phyloP scores from a whole-genome alignment of 2,329 filamentous ascomycete genomes.

The Magnaporthiopsis rhizophila region DNA sequence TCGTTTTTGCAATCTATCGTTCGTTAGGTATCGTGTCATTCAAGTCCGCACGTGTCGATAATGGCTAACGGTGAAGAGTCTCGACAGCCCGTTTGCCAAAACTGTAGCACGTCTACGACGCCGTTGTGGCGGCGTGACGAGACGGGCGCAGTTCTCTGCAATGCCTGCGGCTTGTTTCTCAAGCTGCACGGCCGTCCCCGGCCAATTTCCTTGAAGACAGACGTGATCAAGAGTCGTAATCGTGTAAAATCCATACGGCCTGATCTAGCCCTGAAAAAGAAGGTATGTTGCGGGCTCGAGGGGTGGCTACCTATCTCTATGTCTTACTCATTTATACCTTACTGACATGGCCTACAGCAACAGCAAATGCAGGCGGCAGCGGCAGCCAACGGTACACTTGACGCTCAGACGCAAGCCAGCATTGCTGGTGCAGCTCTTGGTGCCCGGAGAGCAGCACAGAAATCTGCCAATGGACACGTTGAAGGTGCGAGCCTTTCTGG shows the following conservation, averaged over 20 bases:
- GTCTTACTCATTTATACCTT: not conserved
- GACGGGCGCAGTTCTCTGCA: conserved; percentile 90
- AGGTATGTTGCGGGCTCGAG: conserved; percentile 46
- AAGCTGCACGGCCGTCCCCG: conserved; percentile 92
- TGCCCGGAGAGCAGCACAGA: conserved; percentile 57
- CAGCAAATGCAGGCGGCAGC: conserved; percentile 19
- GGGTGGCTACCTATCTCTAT: not conserved
- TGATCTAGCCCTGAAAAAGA: conserved; percentile 73
- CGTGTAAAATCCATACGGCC: conserved; percentile 73
- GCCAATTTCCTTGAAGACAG: conserved; percentile 94
- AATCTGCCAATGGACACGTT: conserved; percentile 61
- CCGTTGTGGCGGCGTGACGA: conserved; percentile 97
- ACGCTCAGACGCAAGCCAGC: conserved; percentile 40
- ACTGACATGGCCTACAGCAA: not conserved
- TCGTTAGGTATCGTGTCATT: not conserved
- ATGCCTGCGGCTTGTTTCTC: conserved; percentile 93
- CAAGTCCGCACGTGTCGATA: conserved; percentile 35
- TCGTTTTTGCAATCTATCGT: not conserved
- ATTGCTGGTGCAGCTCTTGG: conserved; percentile 45
- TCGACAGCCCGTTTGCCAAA: conserved; percentile 90
- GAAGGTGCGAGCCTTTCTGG: conserved; percentile 63
- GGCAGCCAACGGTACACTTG: conserved; percentile 51
- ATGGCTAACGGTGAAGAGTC: conserved; percentile 48
- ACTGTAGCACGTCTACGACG: conserved; percentile 91
- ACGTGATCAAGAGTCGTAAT: conserved; percentile 99